Conservation (phyloP, 306 rosid genomes). For the Calophaca sinica region DNA sequence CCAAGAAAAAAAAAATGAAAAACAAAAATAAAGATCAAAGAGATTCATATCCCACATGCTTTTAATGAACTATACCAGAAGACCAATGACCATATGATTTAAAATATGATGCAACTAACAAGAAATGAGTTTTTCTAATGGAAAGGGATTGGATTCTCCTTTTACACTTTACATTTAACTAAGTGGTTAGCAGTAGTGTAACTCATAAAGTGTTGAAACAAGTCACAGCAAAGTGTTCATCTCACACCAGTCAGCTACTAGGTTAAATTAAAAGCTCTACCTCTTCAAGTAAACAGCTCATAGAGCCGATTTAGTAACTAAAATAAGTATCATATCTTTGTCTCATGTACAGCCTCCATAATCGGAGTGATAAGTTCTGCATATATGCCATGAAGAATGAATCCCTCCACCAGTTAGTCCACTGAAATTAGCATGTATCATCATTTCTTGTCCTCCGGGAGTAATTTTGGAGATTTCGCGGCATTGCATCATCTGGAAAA, state of each 20-base stretch:
- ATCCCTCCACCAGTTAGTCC: neutral
- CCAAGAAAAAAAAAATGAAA: too few species aligned
- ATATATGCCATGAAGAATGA: neutral
- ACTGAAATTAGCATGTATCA: conserved; percentile 26
- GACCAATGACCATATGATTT: too few species aligned
- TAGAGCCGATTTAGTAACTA: conserved; percentile 8
- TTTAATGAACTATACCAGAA: too few species aligned
- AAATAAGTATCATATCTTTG: neutral
- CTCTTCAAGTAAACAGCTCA: conserved; percentile 27
- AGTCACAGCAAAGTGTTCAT: conserved; percentile 29
- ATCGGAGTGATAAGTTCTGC: neutral
- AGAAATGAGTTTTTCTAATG: conserved; percentile 7
- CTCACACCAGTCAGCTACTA: conserved; percentile 24
- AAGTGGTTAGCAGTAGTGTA: conserved; percentile 16
- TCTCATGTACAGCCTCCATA: neutral
- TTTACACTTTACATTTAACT: conserved; percentile 24
- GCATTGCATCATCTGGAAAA: conserved; percentile 39
- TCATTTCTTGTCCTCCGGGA: conserved; percentile 38
- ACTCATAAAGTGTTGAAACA: neutral
- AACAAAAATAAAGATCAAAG: too few species aligned
- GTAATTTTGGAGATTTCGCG: conserved; percentile 17
- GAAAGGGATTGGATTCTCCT: neutral
- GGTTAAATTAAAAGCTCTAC: conserved; percentile 17
- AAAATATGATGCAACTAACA: conserved; percentile 17
- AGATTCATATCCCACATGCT: too few species aligned